phyloP scores from a whole-genome alignment of 2,329 filamentous ascomycete genomes.

The Gremmenia infestans region DNA sequence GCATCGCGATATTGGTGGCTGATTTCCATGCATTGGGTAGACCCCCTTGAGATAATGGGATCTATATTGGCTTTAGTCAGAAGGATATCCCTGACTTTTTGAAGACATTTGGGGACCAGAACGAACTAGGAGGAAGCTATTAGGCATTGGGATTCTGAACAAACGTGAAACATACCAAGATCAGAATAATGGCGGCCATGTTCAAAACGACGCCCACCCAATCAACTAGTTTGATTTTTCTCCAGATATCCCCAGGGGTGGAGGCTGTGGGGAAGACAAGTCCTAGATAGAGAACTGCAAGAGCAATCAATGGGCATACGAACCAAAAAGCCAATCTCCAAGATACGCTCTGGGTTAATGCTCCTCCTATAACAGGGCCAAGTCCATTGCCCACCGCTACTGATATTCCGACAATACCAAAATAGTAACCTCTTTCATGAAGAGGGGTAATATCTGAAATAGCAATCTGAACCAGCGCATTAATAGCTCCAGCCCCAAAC shows the following conservation, averaged over 20 bases:
- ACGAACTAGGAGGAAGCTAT: background rate
- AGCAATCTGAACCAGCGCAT: slow-evolving; percentile 6
- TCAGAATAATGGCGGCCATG: slow-evolving; percentile 3
- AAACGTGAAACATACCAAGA: background rate
- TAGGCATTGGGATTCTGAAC: background rate
- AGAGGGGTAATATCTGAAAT: slow-evolving; percentile 8
- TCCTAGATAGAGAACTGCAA: slow-evolving; percentile 4
- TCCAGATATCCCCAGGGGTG: slow-evolving; percentile 8
- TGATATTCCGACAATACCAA: slow-evolving; percentile 28
- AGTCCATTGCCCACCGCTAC: slow-evolving; percentile 23
- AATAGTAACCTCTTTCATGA: slow-evolving; percentile 27
- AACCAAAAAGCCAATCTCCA: slow-evolving; percentile 32
- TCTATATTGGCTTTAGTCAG: slow-evolving; percentile 8
- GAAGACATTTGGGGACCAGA: background rate
- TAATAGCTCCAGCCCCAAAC: slow-evolving; percentile 10
- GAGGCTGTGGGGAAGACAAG: slow-evolving; percentile 16
- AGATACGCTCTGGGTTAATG: slow-evolving; percentile 30
- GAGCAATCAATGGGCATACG: slow-evolving; percentile 14
- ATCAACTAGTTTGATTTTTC: slow-evolving; percentile 23
- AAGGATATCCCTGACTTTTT: background rate
- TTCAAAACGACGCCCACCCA: slow-evolving; percentile 20
- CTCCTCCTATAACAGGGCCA: slow-evolving; percentile 30
- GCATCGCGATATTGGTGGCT: slow-evolving; percentile 27
- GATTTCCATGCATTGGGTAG: slow-evolving; percentile 31
- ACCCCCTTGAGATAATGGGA: slow-evolving; percentile 40